These are phyloP conservation scores for Athelia psychrophila DNA, from an alignment of 1,284 basidiomycete genomes.

Conservation along the genomic window DNA sequence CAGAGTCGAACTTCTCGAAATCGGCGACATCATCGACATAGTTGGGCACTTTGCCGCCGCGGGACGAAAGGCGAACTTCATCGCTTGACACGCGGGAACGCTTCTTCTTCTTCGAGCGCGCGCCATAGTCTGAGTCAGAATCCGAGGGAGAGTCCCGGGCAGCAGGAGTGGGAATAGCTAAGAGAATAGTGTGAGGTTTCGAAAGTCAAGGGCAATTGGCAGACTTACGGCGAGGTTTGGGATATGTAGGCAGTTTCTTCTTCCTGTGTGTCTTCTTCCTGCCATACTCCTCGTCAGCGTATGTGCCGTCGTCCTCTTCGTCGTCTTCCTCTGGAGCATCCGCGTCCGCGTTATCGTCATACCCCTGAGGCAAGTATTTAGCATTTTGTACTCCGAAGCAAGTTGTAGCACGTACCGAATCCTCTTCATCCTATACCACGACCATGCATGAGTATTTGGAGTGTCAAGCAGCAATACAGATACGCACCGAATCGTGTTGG, in stretches of 20 bases:
- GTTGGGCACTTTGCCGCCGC: constrained; percentile 80
- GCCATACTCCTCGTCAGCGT: constrained; percentile 72
- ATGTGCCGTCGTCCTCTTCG: constrained; percentile 70
- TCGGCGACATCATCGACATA: constrained; percentile 85
- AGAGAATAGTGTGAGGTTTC: constrained; percentile 13
- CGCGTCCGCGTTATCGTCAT: constrained; percentile 46
- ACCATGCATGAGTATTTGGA: constrained; percentile 8
- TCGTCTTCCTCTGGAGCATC: constrained; percentile 43
- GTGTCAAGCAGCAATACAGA: not conserved
- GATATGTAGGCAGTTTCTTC: constrained; percentile 54
- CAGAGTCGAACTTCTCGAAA: constrained; percentile 76
- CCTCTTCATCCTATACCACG: constrained; percentile 50
- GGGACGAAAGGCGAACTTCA: constrained; percentile 78
- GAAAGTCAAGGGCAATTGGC: constrained; percentile 7
- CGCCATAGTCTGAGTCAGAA: constrained; percentile 87
- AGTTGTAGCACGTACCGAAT: constrained; percentile 52
- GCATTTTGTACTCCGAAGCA: constrained; percentile 15
- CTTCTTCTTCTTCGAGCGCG: constrained; percentile 86
- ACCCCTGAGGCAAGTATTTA: constrained; percentile 48
- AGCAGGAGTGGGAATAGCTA: constrained; percentile 34
- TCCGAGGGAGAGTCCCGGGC: constrained; percentile 60
- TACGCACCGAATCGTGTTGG: constrained; percentile 23
- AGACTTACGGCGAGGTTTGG: constrained; percentile 59
- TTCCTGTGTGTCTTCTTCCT: constrained; percentile 66
- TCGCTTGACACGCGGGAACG: constrained; percentile 55